Evolutionary conservation across 2,329 filamentous ascomycete genomes (phyloP), one percentile per base, ranked within the genome.

Genomic region (Neonectria coccinea): DNA sequence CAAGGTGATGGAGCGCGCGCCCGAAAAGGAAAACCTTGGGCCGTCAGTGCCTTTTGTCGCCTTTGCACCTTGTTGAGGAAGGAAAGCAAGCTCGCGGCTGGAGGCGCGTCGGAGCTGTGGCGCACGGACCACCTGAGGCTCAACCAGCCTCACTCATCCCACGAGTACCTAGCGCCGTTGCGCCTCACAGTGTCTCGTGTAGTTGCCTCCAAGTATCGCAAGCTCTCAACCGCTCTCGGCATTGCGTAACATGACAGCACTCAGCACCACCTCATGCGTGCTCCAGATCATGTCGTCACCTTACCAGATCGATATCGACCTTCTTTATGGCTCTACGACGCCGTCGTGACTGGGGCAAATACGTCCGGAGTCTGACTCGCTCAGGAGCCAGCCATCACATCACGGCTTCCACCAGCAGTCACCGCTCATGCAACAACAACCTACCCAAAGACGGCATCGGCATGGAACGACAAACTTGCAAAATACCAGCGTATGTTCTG

Each of bases 71-170:
- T 56, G 42, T 64, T 56, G 42, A 27, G 27, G 45, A 44, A 59
- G 44, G 48, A 48, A 41, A 56, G 18, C 51, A 53, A 54, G 62
- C 51, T 59, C 51, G 59, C 55, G 55, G 55, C 20, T 60, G 51
- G 51, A 56, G 56, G 64, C 64, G 64, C 64, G 64, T 66, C 59
- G 64, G 53, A 66, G 64, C 55, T 59, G 12, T 6, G 1, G 44
- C 7, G 64, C 64, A 66, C 64, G 59, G 64, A 22, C 64, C 64
- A 59, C 14, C 20, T 56, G 55, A 55, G 64, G 64, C 64, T 62
- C 64, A 58, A 57, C 41, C 59, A 54, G 58, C 61, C 56, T 64
- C 50, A 41, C 42, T 29, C 25, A 41, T 27, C 20, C 44, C 20
- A 25, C 45, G 22, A 27, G 41, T 61, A 22, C 22, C 22, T 22